Evolutionary conservation across 768 basidiomycete species (phyloP), one percentile per base, ranked within the genome.

Genomic region (Naganishia randhawae): DNA sequence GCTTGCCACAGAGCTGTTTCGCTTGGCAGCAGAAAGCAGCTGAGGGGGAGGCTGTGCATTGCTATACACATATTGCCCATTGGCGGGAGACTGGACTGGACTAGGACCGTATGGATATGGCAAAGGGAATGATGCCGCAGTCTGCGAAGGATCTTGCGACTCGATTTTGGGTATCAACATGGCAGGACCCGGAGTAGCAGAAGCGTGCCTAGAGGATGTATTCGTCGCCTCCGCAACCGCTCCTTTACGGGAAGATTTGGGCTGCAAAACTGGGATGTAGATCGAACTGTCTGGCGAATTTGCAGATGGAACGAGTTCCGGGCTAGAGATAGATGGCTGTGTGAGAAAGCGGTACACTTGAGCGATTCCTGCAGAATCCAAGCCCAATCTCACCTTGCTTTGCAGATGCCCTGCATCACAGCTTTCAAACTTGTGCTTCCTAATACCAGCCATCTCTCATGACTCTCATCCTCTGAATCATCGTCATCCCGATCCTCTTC

Each of bases 401-500:
- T 37, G 27, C 67, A 62, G 8, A 68, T 35, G 17, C 45, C 67
- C n/a, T 50, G 22, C 17, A 62, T 37, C n/a, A 68, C 57, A 11
- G 57, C 42, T 22, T 57, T 50, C n/a, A 68, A 41, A 39, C 67
- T 68, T 16, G 57, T 57, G 33, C 57, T 68, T 10, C 67, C 67
- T 33, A 68, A 22, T 4, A 64, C 45, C 63, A 50, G 13, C 32
- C 50, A 51, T 16, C 50, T 80, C 65, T 78, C 79, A 50, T 75
- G 69, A 50, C 78, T 74, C 65, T 74, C 75, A 13, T 69, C 66
- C 1, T 68, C 71, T 50, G 77, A 75, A 0, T 77, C 78, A 10
- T 77, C 75, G 39, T 81, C 80, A n/a, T 81, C 73, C 1, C 76
- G 69, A 3, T 65, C 53, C 52, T 42, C 31, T 35, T 51, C 37